Conservation (phyloP, 2,329 filamentous ascomycete species). For the Penicillium sp. region DNA sequence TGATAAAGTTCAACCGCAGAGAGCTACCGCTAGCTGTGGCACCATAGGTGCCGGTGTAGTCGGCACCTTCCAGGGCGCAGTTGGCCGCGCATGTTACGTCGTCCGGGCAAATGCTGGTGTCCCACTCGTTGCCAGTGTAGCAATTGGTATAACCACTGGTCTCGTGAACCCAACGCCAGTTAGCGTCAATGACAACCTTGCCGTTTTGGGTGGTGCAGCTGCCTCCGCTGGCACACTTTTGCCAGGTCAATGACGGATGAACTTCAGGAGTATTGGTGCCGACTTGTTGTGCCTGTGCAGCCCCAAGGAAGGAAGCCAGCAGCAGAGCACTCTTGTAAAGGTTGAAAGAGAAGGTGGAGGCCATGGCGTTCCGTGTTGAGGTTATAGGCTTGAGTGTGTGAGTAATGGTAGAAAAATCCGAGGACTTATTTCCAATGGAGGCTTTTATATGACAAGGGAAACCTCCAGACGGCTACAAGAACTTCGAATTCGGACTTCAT, state of each 20-base stretch:
- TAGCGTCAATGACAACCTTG: conserved; percentile 35
- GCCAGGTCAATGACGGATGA: conserved; percentile 54
- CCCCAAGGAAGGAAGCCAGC: conserved; percentile 27
- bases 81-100: conserved; percentile 51
- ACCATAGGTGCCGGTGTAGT: conserved; percentile 53
- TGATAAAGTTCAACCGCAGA: conserved; percentile 49
- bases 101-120: conserved; percentile 48
- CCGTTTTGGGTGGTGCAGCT: conserved; percentile 52
- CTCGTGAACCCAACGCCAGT: conserved; percentile 57
- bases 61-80: conserved; percentile 55
- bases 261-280: conserved; percentile 30
- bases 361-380: neutral
- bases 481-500: neutral
- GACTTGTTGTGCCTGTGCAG: conserved; percentile 31
- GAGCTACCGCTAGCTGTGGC: conserved; percentile 49
- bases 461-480: neutral
- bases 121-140: conserved; percentile 53
- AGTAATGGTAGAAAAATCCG: conserved; percentile 1
- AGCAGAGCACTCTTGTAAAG: conserved; percentile 32
- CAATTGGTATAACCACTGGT: conserved; percentile 51
- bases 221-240: conserved; percentile 51
- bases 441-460: conserved; percentile 7
- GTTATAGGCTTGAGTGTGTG: neutral
- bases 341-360: conserved; percentile 15
- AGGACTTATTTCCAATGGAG: neutral